Conservation (phyloP, 257 asterid species). For the Capsicum rhomboideum region DNA sequence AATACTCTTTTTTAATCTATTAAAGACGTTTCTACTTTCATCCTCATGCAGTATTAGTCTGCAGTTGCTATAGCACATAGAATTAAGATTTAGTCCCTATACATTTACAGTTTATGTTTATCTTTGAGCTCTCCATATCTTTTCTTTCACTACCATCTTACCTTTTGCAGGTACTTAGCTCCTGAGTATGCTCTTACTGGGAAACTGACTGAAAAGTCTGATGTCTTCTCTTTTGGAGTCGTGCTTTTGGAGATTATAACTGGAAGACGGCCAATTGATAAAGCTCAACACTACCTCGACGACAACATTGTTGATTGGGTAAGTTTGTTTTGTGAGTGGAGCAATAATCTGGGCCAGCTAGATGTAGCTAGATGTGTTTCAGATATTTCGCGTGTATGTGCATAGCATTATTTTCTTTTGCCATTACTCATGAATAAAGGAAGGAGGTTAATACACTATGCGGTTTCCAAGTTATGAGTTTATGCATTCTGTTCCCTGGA, state of each 20-base stretch:
- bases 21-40: conserved; percentile 1
- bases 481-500: neutral
- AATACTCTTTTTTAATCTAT: conserved; percentile 6
- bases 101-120: neutral
- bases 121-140: neutral
- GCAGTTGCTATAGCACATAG: neutral
- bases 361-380: neutral
- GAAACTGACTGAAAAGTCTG: conserved; percentile 76
- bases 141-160: neutral
- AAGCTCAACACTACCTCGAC: conserved; percentile 70
- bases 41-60: neutral
- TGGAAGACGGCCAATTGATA: conserved; percentile 84
- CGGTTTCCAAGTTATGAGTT: neutral
- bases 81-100: neutral
- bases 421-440: neutral
- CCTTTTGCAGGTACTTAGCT: conserved; percentile 69
- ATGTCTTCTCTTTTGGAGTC: conserved; percentile 87
- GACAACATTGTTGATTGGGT: conserved; percentile 94
- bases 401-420: neutral
- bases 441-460: neutral
- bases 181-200: conserved; percentile 96
- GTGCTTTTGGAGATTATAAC: conserved; percentile 85
- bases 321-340: conserved; percentile 7
- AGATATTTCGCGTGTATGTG: neutral
- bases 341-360: neutral